Conservation (phyloP, 257 asterid genomes). For the Fraxinus pennsylvanica region DNA sequence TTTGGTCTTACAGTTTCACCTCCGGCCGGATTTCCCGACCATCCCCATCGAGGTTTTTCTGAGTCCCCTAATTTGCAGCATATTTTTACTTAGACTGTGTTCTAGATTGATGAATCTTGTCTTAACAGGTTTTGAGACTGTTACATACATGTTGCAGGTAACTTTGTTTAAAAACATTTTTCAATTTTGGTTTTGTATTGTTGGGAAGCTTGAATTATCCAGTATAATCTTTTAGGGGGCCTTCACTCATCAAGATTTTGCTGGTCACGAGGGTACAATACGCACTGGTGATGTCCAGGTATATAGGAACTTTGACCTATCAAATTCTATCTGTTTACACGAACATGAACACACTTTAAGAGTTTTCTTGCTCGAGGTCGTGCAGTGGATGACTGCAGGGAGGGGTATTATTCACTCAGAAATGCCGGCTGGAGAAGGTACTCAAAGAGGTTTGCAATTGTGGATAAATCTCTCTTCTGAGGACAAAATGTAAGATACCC, state of each 20-base stretch:
- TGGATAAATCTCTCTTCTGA: slow-evolving; percentile 92
- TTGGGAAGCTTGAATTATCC: not conserved
- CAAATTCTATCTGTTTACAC: not conserved
- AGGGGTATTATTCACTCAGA: slow-evolving; percentile 93
- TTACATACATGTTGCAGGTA: slow-evolving; percentile 80
- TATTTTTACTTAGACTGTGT: not conserved
- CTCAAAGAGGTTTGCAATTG: slow-evolving; percentile 69
- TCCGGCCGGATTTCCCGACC: slow-evolving; percentile 97
- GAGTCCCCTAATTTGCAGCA: not conserved
- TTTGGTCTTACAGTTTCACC: slow-evolving; percentile 61
- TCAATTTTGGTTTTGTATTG: not conserved
- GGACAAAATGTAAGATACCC: slow-evolving; percentile 70
- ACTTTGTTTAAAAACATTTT: not conserved
- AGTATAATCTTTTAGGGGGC: slow-evolving; percentile 56
- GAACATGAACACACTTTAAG: not conserved
- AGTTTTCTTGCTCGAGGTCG: slow-evolving; percentile 2
- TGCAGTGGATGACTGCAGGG: slow-evolving; percentile 99
- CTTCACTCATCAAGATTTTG: slow-evolving; percentile 83
- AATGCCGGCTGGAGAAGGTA: slow-evolving; percentile 87
- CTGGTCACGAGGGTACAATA: slow-evolving; percentile 84
- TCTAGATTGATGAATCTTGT: not conserved
- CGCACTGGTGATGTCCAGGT: slow-evolving; percentile 91
- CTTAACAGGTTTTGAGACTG: slow-evolving; percentile 82
- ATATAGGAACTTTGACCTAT: not conserved
- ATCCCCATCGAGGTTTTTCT: slow-evolving; percentile 84